phyloP scores from a whole-genome alignment of 345 rosid genomes.

The Syzygium grande region DNA sequence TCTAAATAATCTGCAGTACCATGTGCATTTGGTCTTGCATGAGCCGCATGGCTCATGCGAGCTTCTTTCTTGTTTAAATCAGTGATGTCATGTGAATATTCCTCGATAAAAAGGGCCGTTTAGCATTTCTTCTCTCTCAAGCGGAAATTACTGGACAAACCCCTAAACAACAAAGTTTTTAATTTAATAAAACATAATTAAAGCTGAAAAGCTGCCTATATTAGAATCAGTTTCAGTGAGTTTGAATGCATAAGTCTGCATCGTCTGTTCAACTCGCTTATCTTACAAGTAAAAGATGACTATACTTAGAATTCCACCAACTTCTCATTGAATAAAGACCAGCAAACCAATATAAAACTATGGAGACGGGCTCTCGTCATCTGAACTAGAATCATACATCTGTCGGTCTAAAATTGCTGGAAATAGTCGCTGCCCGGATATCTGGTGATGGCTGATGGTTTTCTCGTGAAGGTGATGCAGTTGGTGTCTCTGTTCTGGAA shows the following conservation, averaged over 20 bases:
- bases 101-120: not conserved
- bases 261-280: not conserved
- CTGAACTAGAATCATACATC: slow-evolving; percentile 47
- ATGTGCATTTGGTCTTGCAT: not conserved
- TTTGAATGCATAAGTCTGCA: not conserved
- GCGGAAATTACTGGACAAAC: not conserved
- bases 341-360: not conserved
- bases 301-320: not conserved
- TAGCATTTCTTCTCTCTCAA: not conserved
- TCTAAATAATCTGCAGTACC: not conserved
- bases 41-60: not conserved
- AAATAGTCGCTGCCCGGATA: slow-evolving; percentile 33
- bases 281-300: not conserved
- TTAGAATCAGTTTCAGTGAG: not conserved
- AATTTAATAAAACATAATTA: not conserved
- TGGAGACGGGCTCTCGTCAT: slow-evolving; percentile 31
- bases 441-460: slow-evolving; percentile 29
- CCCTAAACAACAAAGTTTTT: not conserved
- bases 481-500: slow-evolving; percentile 21
- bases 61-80: not conserved
- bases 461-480: slow-evolving; percentile 17
- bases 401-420: slow-evolving; percentile 60
- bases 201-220: not conserved
- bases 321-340: not conserved
- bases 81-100: not conserved